Conservation (phyloP, 2,329 filamentous ascomycete genomes). For the Exophiala mesophila region DNA sequence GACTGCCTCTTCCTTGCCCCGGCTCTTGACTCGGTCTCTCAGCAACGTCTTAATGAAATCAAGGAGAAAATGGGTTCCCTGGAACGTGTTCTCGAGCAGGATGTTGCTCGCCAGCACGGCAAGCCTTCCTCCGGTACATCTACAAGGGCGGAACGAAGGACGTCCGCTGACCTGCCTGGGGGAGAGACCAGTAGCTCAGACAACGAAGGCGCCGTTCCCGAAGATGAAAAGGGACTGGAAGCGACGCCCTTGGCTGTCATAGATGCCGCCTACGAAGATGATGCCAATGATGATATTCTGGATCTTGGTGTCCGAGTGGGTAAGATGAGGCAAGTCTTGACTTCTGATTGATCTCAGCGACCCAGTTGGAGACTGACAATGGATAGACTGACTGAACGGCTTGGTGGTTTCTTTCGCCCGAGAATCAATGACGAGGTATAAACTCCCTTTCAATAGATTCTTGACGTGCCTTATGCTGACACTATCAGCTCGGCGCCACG, state of each 20-base stretch:
- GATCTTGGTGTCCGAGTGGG: constrained; percentile 69
- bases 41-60: constrained; percentile 67
- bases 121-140: constrained; percentile 2
- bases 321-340: constrained; percentile 53
- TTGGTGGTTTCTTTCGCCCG: constrained; percentile 67
- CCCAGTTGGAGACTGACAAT: neutral
- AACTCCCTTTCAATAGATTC: constrained; percentile 11
- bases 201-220: constrained; percentile 35
- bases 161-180: constrained; percentile 24
- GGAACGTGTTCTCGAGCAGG: constrained; percentile 64
- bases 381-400: constrained; percentile 60
- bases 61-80: constrained; percentile 73
- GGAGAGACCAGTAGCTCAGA: constrained; percentile 53
- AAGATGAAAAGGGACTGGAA: constrained; percentile 57
- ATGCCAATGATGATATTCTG: constrained; percentile 59
- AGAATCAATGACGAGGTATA: constrained; percentile 65
- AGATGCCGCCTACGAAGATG: constrained; percentile 65
- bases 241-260: constrained; percentile 58
- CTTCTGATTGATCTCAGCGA: no score
- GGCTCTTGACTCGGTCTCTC: constrained; percentile 63
- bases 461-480: constrained; percentile 19
- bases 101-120: constrained; percentile 47
- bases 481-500: constrained; percentile 3
- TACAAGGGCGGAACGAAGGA: constrained; percentile 43
- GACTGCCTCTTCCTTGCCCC: constrained; percentile 62